Percentiles rank a stretch among this genome's conserved stretches.
Evolutionary conservation across 257 asterid genomes (phyloP).

Genomic region (Pogostemon cablin): DNA sequence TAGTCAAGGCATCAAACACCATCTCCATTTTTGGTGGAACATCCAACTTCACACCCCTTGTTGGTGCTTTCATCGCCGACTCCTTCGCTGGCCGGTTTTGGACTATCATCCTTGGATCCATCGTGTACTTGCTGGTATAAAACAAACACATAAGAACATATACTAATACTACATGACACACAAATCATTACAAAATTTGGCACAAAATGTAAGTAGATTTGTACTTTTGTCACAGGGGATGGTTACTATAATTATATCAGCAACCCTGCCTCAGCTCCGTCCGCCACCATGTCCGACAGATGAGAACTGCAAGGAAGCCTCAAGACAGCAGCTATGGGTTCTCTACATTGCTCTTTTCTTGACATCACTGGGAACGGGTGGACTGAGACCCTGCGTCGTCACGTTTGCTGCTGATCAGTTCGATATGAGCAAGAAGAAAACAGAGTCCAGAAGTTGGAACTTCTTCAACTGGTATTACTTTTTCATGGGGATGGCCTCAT

Average conservation of each 20-base stretch:
- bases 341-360: conserved; percentile 67
- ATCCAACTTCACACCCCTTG: conserved; percentile 72
- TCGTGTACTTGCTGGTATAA: conserved; percentile 47
- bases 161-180: too few relatives aligned
- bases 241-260: conserved; percentile 63
- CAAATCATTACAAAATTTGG: background rate
- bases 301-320: conserved; percentile 72
- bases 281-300: conserved; percentile 81
- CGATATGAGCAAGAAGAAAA: conserved; percentile 59
- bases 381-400: conserved; percentile 76
- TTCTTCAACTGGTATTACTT: conserved; percentile 83
- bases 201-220: background rate
- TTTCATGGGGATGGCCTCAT: conserved; percentile 69
- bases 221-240: conserved; percentile 55
- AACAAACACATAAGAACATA: background rate
- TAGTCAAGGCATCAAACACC: conserved; percentile 85
- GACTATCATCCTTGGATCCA: conserved; percentile 71
- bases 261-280: conserved; percentile 62
- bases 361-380: conserved; percentile 74
- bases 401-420: conserved; percentile 89
- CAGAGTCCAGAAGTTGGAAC: conserved; percentile 57
- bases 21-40: conserved; percentile 77
- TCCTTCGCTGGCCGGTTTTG: conserved; percentile 79
- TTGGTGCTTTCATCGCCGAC: conserved; percentile 84
- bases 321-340: conserved; percentile 54